Evolutionary conservation across 495 filamentous ascomycete species (phyloP).

Genomic region (Usnea hakonensis): DNA sequence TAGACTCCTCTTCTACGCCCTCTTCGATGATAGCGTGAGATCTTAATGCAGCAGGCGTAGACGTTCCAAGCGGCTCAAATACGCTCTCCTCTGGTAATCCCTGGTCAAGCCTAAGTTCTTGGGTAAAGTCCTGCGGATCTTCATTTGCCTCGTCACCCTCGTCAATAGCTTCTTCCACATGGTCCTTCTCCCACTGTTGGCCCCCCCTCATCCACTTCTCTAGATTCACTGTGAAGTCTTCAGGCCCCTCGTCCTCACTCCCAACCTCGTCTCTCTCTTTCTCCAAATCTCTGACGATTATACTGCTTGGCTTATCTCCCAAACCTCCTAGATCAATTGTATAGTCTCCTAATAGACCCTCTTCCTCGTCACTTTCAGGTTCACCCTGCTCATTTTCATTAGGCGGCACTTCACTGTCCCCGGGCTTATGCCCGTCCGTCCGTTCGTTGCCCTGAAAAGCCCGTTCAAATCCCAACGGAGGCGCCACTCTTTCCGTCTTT

Average conservation of each 20-base stretch:
- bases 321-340: slow-evolving; percentile 42
- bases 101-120: neutral
- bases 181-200: slow-evolving; percentile 25
- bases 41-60: slow-evolving; percentile 17
- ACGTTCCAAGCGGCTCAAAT: slow-evolving; percentile 17
- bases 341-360: slow-evolving; percentile 33
- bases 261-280: slow-evolving; percentile 28
- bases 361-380: neutral
- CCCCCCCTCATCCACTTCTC: slow-evolving; percentile 43
- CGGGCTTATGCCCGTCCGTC: neutral
- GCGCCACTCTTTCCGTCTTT: slow-evolving; percentile 2
- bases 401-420: neutral
- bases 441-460: neutral
- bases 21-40: slow-evolving; percentile 5
- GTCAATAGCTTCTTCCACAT: slow-evolving; percentile 18
- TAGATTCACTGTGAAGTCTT: slow-evolving; percentile 46
- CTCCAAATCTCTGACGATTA: slow-evolving; percentile 29
- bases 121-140: slow-evolving; percentile 9
- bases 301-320: slow-evolving; percentile 30
- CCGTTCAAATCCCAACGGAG: neutral
- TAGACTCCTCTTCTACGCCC: slow-evolving; percentile 5
- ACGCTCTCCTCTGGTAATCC: slow-evolving; percentile 15
- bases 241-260: slow-evolving; percentile 44
- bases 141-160: slow-evolving; percentile 13
- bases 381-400: neutral